Conservation (phyloP, 176 grass and related monocot genomes). For the Dactylis glomerata region DNA sequence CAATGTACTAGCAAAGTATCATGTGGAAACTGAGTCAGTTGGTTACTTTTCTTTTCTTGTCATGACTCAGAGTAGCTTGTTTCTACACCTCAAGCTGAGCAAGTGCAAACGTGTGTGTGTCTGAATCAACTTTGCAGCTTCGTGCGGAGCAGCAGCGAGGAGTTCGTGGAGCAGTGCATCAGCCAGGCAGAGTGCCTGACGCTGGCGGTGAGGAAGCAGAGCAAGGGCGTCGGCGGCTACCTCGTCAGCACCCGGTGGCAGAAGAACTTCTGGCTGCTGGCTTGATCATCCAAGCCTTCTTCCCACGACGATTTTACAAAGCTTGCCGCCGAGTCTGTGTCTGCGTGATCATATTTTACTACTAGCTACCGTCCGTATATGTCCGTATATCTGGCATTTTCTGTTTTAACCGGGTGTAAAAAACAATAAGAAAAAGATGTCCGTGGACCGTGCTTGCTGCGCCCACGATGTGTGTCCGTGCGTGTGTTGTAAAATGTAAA, state of each 20-base stretch:
- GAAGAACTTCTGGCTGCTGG: constrained; percentile 97
- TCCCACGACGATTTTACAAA: neutral
- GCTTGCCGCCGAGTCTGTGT: neutral
- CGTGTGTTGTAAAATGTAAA: constrained; percentile 55
- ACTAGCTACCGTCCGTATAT: too few species aligned
- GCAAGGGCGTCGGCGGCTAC: constrained; percentile 81
- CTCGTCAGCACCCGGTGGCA: constrained; percentile 85
- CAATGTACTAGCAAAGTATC: neutral
- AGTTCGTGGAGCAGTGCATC: constrained; percentile 89
- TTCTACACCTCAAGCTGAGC: neutral
- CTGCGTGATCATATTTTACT: constrained; percentile 27
- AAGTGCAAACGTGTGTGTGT: constrained; percentile 1
- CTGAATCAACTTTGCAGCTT: constrained; percentile 38
- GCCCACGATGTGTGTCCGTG: neutral
- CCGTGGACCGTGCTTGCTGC: neutral
- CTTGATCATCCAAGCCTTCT: constrained; percentile 25
- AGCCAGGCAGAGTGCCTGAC: constrained; percentile 80
- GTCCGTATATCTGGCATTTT: constrained; percentile 8
- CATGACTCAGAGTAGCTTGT: neutral
- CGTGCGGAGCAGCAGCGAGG: constrained; percentile 64
- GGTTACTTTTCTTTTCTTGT: neutral
- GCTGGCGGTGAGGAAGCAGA: constrained; percentile 79
- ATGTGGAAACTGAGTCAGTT: neutral
- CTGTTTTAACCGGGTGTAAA: neutral
- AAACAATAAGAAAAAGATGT: neutral